Evolutionary conservation across 768 basidiomycete species (phyloP), one percentile per base, ranked within the genome.

Genomic region (Chiua virens): DNA sequence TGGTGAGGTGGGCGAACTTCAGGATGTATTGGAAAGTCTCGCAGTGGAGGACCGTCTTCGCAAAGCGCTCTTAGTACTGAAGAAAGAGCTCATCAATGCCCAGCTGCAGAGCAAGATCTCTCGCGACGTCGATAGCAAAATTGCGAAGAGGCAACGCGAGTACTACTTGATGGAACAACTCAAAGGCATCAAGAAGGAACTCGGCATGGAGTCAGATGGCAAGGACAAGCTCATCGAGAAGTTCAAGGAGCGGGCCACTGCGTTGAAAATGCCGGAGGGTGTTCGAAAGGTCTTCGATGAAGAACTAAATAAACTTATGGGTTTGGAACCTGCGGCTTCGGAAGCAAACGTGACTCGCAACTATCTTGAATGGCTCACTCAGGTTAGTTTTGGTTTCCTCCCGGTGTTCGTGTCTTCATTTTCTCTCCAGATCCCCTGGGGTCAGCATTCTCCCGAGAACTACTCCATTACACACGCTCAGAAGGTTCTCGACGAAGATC

Each of bases 91-190:
- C 28, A 97, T 98, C 69, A 98, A 98, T 58, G 93, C 94, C 0
- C 93, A 98, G 65, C 73, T 98, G 44, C 96, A 97, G 70, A 85
- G 82, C 61, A 97, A 96, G 71, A 87, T 98, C 50, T 85, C 87
- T 2, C 79, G 91, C 17, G 95, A 98, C 60, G 94, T 98, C 2
- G 93, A 98, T 64, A 83, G 75, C 76, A 97, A 94, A 75, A 94
- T 98, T 53, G 92, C 92, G 11, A 95, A 96, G 66, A 79, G 94
- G 6, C 94, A 97, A 65, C 76, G 93, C 47, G 94, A 97, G 72
- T 95, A 95, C 59, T 97, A 95, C 64, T 76, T 98, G 45, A 95
- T 94, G 90, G 94, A 98, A 66, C 94, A 98, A 70, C 80, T 98
- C 39, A 93, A 93, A 69, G 91, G 90, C 4, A 95, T 96, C 71